Conservation (phyloP, 345 rosid genomes). For the Erucastrum elatum region DNA sequence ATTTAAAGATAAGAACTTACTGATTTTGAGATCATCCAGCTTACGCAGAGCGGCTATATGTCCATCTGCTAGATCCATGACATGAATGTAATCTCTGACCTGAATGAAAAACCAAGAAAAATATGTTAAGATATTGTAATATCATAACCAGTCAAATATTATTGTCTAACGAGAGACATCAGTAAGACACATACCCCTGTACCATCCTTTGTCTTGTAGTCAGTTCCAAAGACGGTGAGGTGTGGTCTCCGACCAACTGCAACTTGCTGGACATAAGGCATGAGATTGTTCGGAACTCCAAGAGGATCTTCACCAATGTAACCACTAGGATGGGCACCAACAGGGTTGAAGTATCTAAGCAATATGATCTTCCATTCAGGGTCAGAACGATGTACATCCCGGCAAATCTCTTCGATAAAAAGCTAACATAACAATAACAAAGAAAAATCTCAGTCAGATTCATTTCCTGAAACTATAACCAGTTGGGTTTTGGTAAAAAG, state of each 20-base stretch:
- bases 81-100: conserved; percentile 98
- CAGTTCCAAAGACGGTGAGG: conserved; percentile 77
- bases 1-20: conserved; percentile 40
- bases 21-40: conserved; percentile 62
- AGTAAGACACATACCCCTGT: conserved; percentile 68
- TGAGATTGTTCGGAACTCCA: conserved; percentile 93
- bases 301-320: conserved; percentile 91
- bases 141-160: neutral
- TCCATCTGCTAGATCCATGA: conserved; percentile 88
- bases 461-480: neutral
- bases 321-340: conserved; percentile 97
- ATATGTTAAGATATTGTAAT: neutral
- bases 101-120: conserved; percentile 11
- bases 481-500: neutral
- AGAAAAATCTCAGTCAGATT: neutral
- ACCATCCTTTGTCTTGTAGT: conserved; percentile 86
- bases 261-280: conserved; percentile 97
- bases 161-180: neutral
- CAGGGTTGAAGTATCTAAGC: conserved; percentile 95
- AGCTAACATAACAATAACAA: conserved; percentile 52
- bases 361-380: conserved; percentile 86
- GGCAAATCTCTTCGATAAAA: conserved; percentile 84
- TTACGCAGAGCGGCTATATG: conserved; percentile 88
- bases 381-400: conserved; percentile 66
- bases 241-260: conserved; percentile 88